These are phyloP conservation scores for Aspergillus coremiiformis DNA, from an alignment of 495 filamentous ascomycete species.

Conservation along the genomic window DNA sequence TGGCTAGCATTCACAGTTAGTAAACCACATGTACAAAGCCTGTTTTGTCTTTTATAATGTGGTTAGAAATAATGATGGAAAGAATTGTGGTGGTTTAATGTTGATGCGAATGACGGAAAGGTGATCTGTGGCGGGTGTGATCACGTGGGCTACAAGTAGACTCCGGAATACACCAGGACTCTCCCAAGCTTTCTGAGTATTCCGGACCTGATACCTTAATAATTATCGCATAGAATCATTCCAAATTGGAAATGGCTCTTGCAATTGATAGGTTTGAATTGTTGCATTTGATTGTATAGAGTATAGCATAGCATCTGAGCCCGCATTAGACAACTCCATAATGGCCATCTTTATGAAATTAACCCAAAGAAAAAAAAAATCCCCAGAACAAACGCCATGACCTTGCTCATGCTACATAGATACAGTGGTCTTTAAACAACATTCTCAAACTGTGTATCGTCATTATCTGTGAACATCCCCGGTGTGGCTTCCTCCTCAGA, in stretches of 20 bases:
- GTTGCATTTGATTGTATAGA: background rate
- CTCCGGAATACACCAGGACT: no score
- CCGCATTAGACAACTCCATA: slow-evolving; percentile 3
- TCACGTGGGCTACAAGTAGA: background rate
- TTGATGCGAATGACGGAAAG: background rate
- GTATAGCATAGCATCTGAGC: slow-evolving; percentile 1
- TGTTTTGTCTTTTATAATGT: slow-evolving; percentile 2
- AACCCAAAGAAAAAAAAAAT: background rate
- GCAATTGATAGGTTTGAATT: background rate
- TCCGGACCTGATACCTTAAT: no score
- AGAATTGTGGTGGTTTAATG: background rate
- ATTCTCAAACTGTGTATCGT: slow-evolving; percentile 71
- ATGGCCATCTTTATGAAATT: slow-evolving; percentile 5
- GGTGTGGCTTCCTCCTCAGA: slow-evolving; percentile 39
- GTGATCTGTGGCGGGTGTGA: background rate
- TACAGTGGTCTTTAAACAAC: slow-evolving; percentile 32
- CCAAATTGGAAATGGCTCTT: no score
- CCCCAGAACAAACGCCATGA: slow-evolving; percentile 17
- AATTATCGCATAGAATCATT: no score
- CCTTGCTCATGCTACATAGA: slow-evolving; percentile 24
- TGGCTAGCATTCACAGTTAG: slow-evolving; percentile 3
- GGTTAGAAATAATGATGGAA: background rate
- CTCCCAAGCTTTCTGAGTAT: no score
- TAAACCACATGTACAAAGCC: background rate
- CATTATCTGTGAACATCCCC: slow-evolving; percentile 50